Conservation (phyloP, 495 filamentous ascomycete species). For the Cercophora samala region DNA sequence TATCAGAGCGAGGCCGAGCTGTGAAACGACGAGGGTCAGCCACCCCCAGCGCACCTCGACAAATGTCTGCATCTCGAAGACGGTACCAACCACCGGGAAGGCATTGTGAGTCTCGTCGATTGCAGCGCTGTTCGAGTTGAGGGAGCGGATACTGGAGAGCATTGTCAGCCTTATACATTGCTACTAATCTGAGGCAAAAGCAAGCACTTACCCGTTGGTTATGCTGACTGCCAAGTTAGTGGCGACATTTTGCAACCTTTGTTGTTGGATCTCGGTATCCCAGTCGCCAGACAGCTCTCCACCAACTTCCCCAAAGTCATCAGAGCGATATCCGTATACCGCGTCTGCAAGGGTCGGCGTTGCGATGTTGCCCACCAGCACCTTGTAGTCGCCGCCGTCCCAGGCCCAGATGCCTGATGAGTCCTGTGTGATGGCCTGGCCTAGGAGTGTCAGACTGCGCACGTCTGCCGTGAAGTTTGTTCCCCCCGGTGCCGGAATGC, state of each 20-base stretch:
- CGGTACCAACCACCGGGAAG: conserved; percentile 11
- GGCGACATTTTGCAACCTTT: conserved; percentile 11
- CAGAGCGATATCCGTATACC: conserved; percentile 9
- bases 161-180: neutral
- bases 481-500: neutral
- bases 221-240: conserved; percentile 19
- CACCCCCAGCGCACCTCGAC: conserved; percentile 15
- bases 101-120: neutral
- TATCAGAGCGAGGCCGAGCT: conserved; percentile 7
- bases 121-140: neutral
- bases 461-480: conserved; percentile 17
- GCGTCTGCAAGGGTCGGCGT: conserved; percentile 12
- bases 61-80: conserved; percentile 11
- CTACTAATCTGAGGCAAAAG: neutral
- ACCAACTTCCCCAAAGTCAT: neutral
- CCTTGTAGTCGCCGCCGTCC: conserved; percentile 6
- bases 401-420: conserved; percentile 17
- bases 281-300: neutral
- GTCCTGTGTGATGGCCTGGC: conserved; percentile 11
- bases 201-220: conserved; percentile 15
- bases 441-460: conserved; percentile 12
- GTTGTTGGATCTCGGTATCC: conserved; percentile 3
- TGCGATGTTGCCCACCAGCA: conserved; percentile 13
- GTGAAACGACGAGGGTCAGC: conserved; percentile 9
- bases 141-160: conserved; percentile 1